Conservation (phyloP, 148 eudicot genomes). For the Amaranthus cruentus region DNA sequence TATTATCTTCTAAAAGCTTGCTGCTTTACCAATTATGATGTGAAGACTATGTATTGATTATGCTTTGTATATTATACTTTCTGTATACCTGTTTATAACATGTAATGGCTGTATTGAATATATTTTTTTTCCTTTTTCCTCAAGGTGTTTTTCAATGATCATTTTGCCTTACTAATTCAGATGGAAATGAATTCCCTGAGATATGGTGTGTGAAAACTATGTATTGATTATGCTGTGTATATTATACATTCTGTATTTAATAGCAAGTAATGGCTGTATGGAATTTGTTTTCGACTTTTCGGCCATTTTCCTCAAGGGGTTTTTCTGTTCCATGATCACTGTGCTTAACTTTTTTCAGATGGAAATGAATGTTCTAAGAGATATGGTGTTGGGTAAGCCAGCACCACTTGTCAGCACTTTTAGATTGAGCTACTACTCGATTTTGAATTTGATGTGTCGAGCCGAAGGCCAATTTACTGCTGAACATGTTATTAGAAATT, state of each 20-base stretch:
- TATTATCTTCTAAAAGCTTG: background rate
- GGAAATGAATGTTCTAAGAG: slow-evolving; percentile 89
- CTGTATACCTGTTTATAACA: too few species aligned
- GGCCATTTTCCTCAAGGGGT: background rate
- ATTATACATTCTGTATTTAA: too few species aligned
- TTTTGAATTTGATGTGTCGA: slow-evolving; percentile 95
- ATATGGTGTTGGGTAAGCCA: slow-evolving; percentile 91
- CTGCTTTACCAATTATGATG: background rate
- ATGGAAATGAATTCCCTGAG: too few species aligned
- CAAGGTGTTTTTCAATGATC: background rate
- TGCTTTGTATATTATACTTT: background rate
- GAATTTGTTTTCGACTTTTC: background rate
- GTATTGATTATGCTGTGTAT: background rate
- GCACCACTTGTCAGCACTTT: slow-evolving; percentile 97
- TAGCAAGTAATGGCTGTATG: background rate
- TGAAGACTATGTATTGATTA: background rate
- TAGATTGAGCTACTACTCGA: slow-evolving; percentile 93
- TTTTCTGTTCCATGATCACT: background rate
- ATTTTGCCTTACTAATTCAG: background rate
- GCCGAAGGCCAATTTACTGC: slow-evolving; percentile 97
- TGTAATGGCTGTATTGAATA: background rate
- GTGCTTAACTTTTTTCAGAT: slow-evolving; percentile 36
- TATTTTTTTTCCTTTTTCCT: background rate
- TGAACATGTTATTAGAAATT: slow-evolving; percentile 91
- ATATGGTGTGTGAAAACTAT: background rate